Percentiles rank a stretch among this genome's conserved stretches.
Evolutionary conservation across 352 stramenopile species (phyloP).

Genomic region (Detonula confervacea): DNA sequence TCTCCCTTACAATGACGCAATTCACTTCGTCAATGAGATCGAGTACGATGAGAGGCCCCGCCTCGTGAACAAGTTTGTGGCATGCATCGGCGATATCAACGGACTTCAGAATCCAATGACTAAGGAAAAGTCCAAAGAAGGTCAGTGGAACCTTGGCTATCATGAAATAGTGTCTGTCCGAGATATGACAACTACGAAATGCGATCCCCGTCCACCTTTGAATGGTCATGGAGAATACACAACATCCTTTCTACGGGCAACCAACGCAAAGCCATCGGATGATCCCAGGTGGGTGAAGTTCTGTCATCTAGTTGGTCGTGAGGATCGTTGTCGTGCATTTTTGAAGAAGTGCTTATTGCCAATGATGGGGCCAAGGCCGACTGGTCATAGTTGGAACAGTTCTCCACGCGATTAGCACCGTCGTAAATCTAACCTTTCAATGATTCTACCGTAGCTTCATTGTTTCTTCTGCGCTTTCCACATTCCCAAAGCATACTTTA

Average conservation of each 20-base stretch:
- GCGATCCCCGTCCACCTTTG: constrained; percentile 17
- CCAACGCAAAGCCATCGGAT: constrained; percentile 16
- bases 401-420: neutral
- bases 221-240: constrained; percentile 20
- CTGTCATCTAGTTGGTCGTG: constrained; percentile 23
- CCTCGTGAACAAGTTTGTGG: constrained; percentile 31
- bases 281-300: constrained; percentile 30
- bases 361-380: constrained; percentile 36
- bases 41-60: constrained; percentile 33
- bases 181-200: constrained; percentile 13
- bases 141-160: constrained; percentile 38
- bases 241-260: constrained; percentile 26
- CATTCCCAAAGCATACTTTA: constrained; percentile 60
- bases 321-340: constrained; percentile 32
- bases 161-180: constrained; percentile 34
- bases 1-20: constrained; percentile 10
- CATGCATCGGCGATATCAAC: constrained; percentile 25
- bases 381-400: constrained; percentile 11
- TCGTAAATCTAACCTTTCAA: constrained; percentile 2
- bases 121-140: constrained; percentile 26
- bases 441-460: neutral
- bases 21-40: constrained; percentile 35
- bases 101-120: constrained; percentile 8
- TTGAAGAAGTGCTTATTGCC: constrained; percentile 38
- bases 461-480: constrained; percentile 19